phyloP scores from a whole-genome alignment of 2,329 filamentous ascomycete genomes.

The Trichoderma afroharzianum region DNA sequence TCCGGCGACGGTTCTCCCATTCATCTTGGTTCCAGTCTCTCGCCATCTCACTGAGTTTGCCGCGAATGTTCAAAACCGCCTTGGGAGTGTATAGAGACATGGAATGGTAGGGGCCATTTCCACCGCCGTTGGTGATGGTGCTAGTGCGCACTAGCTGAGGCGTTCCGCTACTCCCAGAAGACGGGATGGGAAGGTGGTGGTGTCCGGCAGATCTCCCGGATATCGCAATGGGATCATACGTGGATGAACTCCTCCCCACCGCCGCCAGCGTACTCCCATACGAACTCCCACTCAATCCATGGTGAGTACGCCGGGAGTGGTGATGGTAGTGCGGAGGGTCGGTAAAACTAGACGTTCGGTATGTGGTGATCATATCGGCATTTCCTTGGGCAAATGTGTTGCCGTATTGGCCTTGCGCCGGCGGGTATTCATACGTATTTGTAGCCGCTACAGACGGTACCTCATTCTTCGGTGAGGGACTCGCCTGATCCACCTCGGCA shows the following conservation, averaged over 20 bases:
- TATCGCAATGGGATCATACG: conserved; percentile 42
- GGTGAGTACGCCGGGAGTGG: conserved; percentile 37
- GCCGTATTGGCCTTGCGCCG: conserved; percentile 40
- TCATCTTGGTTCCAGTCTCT: conserved; percentile 82
- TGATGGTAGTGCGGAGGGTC: conserved; percentile 43
- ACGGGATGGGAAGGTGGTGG: conserved; percentile 46
- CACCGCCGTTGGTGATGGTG: conserved; percentile 41
- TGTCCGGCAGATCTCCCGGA: conserved; percentile 43
- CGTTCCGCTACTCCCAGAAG: conserved; percentile 33
- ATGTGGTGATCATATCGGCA: conserved; percentile 54
- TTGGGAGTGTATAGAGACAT: conserved; percentile 81
- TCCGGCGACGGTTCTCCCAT: conserved; percentile 70
- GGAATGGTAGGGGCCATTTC: conserved; percentile 61
- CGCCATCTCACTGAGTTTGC: conserved; percentile 80
- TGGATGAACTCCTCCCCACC: conserved; percentile 39
- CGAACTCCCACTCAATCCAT: conserved; percentile 42
- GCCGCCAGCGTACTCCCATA: conserved; percentile 41
- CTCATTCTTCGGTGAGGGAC: conserved; percentile 42
- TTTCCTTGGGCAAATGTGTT: conserved; percentile 39
- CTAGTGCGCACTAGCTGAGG: conserved; percentile 56
- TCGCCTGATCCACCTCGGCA: conserved; percentile 37
- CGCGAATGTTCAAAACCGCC: conserved; percentile 78
- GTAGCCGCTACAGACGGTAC: conserved; percentile 37
- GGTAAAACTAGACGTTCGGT: conserved; percentile 50
- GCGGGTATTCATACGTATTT: conserved; percentile 46